phyloP scores from a whole-genome alignment of 2,329 filamentous ascomycete species.

The Diaporthe capsici region DNA sequence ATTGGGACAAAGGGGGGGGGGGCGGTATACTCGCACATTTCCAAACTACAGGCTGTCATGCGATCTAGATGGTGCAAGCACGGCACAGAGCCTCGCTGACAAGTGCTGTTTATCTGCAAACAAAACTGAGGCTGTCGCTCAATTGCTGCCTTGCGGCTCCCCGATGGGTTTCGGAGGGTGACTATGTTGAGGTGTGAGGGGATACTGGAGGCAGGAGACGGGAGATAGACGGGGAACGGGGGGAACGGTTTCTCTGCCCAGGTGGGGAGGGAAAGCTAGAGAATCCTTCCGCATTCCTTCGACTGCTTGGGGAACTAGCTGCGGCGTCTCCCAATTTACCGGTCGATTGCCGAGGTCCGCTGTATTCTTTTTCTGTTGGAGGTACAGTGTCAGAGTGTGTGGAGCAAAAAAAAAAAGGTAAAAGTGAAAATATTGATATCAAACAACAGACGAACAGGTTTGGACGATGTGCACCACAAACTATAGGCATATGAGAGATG shows the following conservation, averaged over 20 bases:
- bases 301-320: background rate
- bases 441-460: background rate
- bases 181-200: background rate
- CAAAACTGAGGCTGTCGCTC: background rate
- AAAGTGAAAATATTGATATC: background rate
- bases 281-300: constrained; percentile 41
- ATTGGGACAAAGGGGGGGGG: background rate
- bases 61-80: background rate
- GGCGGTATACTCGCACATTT: background rate
- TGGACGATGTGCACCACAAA: background rate
- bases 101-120: background rate
- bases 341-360: constrained; percentile 25
- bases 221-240: background rate
- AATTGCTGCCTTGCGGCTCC: background rate
- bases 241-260: background rate
- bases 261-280: constrained; percentile 20
- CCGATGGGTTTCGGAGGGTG: background rate
- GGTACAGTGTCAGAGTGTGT: background rate
- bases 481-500: background rate
- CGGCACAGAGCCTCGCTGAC: background rate
- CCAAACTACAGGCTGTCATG: background rate
- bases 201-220: background rate
- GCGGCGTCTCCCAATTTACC: constrained; percentile 29
- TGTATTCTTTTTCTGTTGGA: background rate
- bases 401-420: background rate